A percentile compares a stretch with the other conserved stretches of the same genome.
Evolutionary conservation across 768 basidiomycete species (phyloP).

Genomic region (Leccinellum luteum): DNA sequence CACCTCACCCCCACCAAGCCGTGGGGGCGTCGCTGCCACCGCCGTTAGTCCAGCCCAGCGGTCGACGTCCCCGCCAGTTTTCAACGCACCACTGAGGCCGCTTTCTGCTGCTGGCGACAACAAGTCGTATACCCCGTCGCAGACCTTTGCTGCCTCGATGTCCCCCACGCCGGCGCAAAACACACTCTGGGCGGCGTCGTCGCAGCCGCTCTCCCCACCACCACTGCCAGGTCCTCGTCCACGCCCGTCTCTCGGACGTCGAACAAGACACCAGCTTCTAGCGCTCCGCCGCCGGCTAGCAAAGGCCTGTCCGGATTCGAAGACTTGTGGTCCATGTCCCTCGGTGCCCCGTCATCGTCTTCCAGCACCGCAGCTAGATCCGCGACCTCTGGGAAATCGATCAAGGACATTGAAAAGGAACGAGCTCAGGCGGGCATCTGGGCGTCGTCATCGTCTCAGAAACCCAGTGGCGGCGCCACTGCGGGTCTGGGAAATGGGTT

Average conservation of each 20-base stretch:
- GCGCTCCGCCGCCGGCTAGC: slow-evolving; percentile 24
- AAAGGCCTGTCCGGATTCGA: slow-evolving; percentile 67
- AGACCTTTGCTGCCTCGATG: slow-evolving; percentile 15
- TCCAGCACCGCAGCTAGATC: slow-evolving; percentile 35
- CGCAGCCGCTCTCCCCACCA: slow-evolving; percentile 30
- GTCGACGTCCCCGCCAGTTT: slow-evolving; percentile 25
- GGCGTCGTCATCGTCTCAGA: slow-evolving; percentile 52
- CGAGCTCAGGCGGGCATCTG: slow-evolving; percentile 80
- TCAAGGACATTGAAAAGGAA: slow-evolving; percentile 87
- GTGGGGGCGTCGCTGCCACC: background rate
- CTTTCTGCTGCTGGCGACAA: slow-evolving; percentile 30
- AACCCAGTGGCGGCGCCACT: slow-evolving; percentile 10
- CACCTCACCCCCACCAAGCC: slow-evolving; percentile 27
- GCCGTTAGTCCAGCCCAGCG: slow-evolving; percentile 6
- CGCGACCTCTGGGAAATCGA: slow-evolving; percentile 58
- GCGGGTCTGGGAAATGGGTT: slow-evolving; percentile 24
- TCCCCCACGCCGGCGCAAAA: slow-evolving; percentile 21
- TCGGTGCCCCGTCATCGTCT: slow-evolving; percentile 43
- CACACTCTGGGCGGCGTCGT: slow-evolving; percentile 21
- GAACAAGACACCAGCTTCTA: slow-evolving; percentile 14
- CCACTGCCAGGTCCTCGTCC: background rate
- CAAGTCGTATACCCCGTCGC: slow-evolving; percentile 13
- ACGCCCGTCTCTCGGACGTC: slow-evolving; percentile 17
- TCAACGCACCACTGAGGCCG: slow-evolving; percentile 16
- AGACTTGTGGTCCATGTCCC: slow-evolving; percentile 83